Percentiles rank a stretch among this genome's conserved stretches.
Conservation (phyloP, 306 rosid species). For the Cicer bijugum region DNA sequence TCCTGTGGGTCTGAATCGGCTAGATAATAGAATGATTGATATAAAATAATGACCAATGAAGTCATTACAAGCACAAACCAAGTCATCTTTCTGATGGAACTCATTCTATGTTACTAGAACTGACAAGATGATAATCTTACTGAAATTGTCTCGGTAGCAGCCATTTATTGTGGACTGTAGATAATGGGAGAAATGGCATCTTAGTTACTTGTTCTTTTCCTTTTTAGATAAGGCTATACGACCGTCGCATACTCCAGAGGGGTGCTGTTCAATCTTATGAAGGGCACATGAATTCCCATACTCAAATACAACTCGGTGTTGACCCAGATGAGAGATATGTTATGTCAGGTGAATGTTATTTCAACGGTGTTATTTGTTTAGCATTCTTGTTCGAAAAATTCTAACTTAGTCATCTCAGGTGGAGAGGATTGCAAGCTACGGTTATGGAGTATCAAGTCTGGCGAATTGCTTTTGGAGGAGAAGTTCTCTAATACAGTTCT, state of each 20-base stretch:
- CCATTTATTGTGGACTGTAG: constrained; percentile 1
- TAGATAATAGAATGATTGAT: constrained; percentile 19
- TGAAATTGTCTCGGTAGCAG: constrained; percentile 28
- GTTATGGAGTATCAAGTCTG: constrained; percentile 84
- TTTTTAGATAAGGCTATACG: constrained; percentile 76
- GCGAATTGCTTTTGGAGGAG: constrained; percentile 87
- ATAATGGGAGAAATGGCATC: constrained; percentile 15
- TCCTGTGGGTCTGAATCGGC: constrained; percentile 14
- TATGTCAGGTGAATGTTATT: constrained; percentile 66
- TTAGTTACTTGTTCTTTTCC: constrained; percentile 32
- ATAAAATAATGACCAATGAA: constrained; percentile 28
- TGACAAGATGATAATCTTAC: constrained; percentile 14
- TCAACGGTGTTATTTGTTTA: constrained; percentile 27
- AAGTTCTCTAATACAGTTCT: constrained; percentile 63
- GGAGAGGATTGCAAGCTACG: constrained; percentile 89
- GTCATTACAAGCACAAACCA: constrained; percentile 1
- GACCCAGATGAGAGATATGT: constrained; percentile 84
- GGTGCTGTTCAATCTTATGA: constrained; percentile 83
- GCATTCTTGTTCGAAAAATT: constrained; percentile 25
- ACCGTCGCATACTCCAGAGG: constrained; percentile 75
- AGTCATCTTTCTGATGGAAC: constrained; percentile 9
- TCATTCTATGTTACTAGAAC: constrained; percentile 25
- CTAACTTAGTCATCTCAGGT: constrained; percentile 56
- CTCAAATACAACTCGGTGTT: constrained; percentile 71
- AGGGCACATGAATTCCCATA: constrained; percentile 82